These are phyloP conservation scores for Pseudopithomyces chartarum DNA, from an alignment of 2,329 filamentous ascomycete species.

Conservation along the genomic window DNA sequence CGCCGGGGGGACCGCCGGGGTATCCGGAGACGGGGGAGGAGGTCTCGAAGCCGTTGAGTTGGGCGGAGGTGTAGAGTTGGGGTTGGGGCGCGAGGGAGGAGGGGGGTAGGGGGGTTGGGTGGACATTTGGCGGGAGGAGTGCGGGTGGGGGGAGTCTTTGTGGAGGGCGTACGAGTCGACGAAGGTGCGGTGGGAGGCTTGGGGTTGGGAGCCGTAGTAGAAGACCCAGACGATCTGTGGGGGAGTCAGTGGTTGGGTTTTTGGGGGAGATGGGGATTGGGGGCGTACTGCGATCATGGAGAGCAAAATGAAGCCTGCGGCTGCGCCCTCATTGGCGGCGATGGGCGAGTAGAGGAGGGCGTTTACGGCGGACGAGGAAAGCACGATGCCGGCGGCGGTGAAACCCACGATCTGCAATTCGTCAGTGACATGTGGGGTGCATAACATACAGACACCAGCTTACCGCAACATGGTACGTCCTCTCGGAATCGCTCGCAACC, in stretches of 20 bases:
- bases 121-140: constrained; percentile 71
- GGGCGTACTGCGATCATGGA: constrained; percentile 85
- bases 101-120: constrained; percentile 75
- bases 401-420: constrained; percentile 75
- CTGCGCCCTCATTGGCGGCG: constrained; percentile 79
- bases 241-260: neutral
- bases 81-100: constrained; percentile 74
- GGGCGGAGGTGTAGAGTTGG: constrained; percentile 97
- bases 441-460: constrained; percentile 28
- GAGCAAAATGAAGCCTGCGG: constrained; percentile 89
- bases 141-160: constrained; percentile 73
- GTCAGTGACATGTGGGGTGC: constrained; percentile 19
- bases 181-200: constrained; percentile 83
- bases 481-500: constrained; percentile 80
- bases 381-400: constrained; percentile 78
- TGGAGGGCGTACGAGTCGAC: constrained; percentile 94
- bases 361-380: constrained; percentile 86
- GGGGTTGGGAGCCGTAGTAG: constrained; percentile 94
- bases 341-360: constrained; percentile 77
- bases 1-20: constrained; percentile 61
- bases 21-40: constrained; percentile 80
- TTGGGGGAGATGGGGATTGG: neutral
- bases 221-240: constrained; percentile 96
- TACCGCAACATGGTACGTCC: constrained; percentile 89
- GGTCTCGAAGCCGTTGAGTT: constrained; percentile 95